Conservation (phyloP, 305 asterid species). For the Solanum hybrid region DNA sequence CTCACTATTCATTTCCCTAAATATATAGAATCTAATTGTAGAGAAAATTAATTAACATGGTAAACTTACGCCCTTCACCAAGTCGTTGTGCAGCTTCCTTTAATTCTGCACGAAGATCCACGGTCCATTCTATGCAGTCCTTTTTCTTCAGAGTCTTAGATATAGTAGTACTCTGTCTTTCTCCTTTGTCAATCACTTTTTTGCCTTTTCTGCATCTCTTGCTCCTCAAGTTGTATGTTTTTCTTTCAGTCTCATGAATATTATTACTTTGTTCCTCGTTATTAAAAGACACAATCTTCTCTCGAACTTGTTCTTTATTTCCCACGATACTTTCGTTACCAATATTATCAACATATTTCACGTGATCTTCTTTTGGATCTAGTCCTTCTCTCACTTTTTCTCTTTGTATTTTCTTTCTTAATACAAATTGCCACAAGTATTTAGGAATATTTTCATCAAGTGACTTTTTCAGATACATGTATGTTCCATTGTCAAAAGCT, state of each 20-base stretch:
- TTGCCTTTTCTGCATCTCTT: not conserved
- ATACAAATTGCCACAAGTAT: not conserved
- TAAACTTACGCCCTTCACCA: not conserved
- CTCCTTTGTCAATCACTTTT: not conserved
- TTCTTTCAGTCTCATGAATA: not conserved
- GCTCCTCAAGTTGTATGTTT: not conserved
- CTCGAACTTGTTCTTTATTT: not conserved
- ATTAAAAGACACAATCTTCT: no score
- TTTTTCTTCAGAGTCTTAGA: not conserved
- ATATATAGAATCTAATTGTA: no score
- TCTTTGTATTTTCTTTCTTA: not conserved
- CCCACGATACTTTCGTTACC: not conserved
- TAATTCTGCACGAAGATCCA: constrained; percentile 40
- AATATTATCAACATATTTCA: not conserved
- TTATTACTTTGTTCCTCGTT: not conserved
- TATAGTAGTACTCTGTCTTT: not conserved
- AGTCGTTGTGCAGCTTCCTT: constrained; percentile 25
- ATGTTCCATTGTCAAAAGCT: not conserved
- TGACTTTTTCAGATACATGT: not conserved
- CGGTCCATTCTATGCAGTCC: constrained; percentile 29
- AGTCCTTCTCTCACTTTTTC: not conserved
- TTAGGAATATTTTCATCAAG: not conserved
- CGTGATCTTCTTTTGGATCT: not conserved
- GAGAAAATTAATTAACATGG: not conserved
- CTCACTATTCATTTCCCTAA: not conserved